phyloP scores from a whole-genome alignment of 78 protist genomes.

The slime mould (Dictyostelium discoideum) region dicty_2.7 NC_007090.3:3169501-3170000 shows the following conservation, averaged over 20 bases:
- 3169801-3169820: background rate
- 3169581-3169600: conserved; percentile 44
- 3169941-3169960: background rate
- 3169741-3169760: background rate
- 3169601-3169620: background rate
- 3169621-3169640: background rate
- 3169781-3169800: background rate
- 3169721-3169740: no score
- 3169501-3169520: conserved; percentile 42
- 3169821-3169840: background rate
- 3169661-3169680: conserved; percentile 7
- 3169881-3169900: background rate
- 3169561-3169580: conserved; percentile 21
- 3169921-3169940: background rate
- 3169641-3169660: conserved; percentile 14
- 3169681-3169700: background rate
- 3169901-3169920: background rate
- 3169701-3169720: background rate
- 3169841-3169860: background rate
- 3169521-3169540: conserved; percentile 4
- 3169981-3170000: background rate
- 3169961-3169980: conserved; percentile 40
- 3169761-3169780: background rate
- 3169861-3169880: background rate
- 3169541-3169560: conserved; percentile 7